Evolutionary conservation across 805 yeast species (phyloP).

Genomic region (Ogataea pilisensis): DNA sequence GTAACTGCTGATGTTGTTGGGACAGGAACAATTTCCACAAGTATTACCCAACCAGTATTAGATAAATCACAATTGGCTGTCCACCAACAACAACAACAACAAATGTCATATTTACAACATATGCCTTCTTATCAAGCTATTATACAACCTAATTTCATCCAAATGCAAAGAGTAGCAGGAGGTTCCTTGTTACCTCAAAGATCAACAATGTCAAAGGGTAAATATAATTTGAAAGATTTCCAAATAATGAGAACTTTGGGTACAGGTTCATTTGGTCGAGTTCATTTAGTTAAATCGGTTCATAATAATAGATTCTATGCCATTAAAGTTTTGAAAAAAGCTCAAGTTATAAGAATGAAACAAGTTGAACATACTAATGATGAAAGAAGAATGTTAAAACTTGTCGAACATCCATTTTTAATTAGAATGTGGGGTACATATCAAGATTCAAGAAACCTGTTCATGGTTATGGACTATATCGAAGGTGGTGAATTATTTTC

Average conservation of each 20-base stretch:
- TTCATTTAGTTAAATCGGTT: conserved; percentile 52
- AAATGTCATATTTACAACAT: conserved; percentile 27
- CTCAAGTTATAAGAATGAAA: conserved; percentile 55
- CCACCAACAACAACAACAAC: conserved; percentile 29
- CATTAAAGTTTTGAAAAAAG: conserved; percentile 54
- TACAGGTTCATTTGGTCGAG: conserved; percentile 60
- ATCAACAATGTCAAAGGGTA: conserved; percentile 48
- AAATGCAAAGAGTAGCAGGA: conserved; percentile 25
- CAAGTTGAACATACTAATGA: conserved; percentile 64
- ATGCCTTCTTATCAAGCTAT: conserved; percentile 35
- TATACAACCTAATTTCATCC: conserved; percentile 30
- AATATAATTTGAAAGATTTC: conserved; percentile 52
- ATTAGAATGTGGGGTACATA: conserved; percentile 68
- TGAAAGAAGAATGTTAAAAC: conserved; percentile 53
- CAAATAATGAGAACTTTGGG: conserved; percentile 55
- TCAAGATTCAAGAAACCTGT: conserved; percentile 52
- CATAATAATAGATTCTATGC: conserved; percentile 60
- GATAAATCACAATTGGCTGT: conserved; percentile 19
- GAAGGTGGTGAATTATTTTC: conserved; percentile 63
- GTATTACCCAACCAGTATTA: not conserved
- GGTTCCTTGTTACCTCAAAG: conserved; percentile 29
- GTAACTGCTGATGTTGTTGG: conserved; percentile 2
- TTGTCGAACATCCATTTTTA: conserved; percentile 57
- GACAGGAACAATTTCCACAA: not conserved
- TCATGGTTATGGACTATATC: conserved; percentile 63